Percentiles rank a stretch among this genome's conserved stretches.
phyloP scores from a whole-genome alignment of 108 stramenopile species.

The Cyclotella sp. region DNA sequence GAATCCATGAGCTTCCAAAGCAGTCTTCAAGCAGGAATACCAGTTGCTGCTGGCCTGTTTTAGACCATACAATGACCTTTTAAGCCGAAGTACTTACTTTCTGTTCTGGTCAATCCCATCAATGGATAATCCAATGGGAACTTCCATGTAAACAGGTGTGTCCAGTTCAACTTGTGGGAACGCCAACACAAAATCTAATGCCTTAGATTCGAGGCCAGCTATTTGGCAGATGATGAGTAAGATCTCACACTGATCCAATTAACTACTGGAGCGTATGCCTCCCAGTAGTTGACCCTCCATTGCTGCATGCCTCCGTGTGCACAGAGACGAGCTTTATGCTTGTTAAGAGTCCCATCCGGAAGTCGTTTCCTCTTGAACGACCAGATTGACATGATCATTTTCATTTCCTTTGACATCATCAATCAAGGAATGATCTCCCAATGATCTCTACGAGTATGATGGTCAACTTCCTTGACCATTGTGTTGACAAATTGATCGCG shows the following conservation, averaged over 20 bases:
- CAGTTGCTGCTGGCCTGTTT: constrained; percentile 37
- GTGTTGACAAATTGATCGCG: constrained; percentile 3
- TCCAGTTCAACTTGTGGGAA: constrained; percentile 48
- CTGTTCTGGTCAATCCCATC: background rate
- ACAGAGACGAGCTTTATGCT: constrained; percentile 34
- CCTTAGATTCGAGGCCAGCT: constrained; percentile 13
- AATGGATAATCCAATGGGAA: constrained; percentile 20
- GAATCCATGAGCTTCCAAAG: constrained; percentile 17
- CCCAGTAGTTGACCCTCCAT: constrained; percentile 57
- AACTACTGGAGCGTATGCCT: constrained; percentile 57
- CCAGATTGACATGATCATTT: constrained; percentile 26
- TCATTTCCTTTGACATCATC: constrained; percentile 6
- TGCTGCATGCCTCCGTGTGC: constrained; percentile 44
- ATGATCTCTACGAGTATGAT: constrained; percentile 4
- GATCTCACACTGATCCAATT: constrained; percentile 30
- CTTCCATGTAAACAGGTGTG: constrained; percentile 37
- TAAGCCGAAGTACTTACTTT: constrained; percentile 7
- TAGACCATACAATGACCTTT: constrained; percentile 22
- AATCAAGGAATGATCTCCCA: constrained; percentile 19
- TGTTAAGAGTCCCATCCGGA: constrained; percentile 25
- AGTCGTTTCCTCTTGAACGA: constrained; percentile 21
- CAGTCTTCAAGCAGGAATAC: constrained; percentile 16
- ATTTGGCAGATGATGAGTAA: constrained; percentile 17
- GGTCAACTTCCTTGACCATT: constrained; percentile 11
- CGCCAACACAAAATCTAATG: constrained; percentile 43